A percentile compares a stretch with the other conserved stretches of the same genome.
phyloP scores from a whole-genome alignment of 1,284 basidiomycete species.

The Tylopilus sp. region DNA sequence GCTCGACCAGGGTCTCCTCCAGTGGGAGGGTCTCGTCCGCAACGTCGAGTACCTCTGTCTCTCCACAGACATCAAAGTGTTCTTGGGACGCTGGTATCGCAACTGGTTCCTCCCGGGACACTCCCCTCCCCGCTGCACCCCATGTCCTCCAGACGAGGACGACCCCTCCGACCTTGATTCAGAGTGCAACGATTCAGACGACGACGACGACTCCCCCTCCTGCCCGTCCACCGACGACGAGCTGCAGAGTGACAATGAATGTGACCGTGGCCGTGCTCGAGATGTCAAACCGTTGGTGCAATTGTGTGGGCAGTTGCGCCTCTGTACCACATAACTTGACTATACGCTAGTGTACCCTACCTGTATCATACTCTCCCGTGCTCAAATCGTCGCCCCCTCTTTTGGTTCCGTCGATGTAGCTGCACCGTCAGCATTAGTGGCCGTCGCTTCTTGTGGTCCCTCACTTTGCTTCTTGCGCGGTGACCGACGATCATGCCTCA shows the following conservation, averaged over 20 bases:
- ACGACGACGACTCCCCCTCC: constrained; percentile 28
- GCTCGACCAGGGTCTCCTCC: constrained; percentile 56
- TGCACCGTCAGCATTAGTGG: not conserved
- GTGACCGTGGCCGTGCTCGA: constrained; percentile 26
- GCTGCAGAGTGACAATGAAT: constrained; percentile 17
- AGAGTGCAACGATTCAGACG: constrained; percentile 25
- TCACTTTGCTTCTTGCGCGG: constrained; percentile 24
- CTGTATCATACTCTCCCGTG: not conserved
- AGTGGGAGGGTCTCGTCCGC: constrained; percentile 77
- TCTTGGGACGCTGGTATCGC: constrained; percentile 65
- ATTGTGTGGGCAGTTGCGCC: constrained; percentile 19
- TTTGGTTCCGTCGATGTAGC: too few species aligned
- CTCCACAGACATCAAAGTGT: constrained; percentile 63
- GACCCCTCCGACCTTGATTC: constrained; percentile 30
- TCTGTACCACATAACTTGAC: constrained; percentile 12
- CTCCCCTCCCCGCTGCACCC: constrained; percentile 10
- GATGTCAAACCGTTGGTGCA: constrained; percentile 22
- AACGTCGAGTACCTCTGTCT: constrained; percentile 80
- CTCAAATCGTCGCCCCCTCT: too few species aligned
- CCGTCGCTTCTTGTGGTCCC: not conserved
- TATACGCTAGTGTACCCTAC: not conserved
- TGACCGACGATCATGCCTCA: constrained; percentile 37
- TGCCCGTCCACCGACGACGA: constrained; percentile 19
- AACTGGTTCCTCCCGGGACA: constrained; percentile 48
- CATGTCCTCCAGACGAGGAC: constrained; percentile 13